These are phyloP conservation scores for Neofusicoccum parvum DNA, from an alignment of 2,329 filamentous ascomycete genomes.

Conservation along the genomic window DNA sequence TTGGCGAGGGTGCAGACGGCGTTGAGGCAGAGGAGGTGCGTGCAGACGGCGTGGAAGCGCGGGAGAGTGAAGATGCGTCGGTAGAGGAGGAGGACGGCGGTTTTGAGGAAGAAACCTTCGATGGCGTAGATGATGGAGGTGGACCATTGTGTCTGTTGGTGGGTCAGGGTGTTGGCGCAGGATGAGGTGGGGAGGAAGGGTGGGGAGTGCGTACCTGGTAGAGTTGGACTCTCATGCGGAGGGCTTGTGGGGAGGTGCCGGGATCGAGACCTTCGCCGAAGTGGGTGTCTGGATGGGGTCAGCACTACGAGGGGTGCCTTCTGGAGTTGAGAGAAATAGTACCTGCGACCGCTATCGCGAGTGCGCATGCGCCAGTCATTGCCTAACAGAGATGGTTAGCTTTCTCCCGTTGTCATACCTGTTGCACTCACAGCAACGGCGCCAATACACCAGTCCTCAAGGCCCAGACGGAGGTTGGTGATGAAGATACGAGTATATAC, in stretches of 20 bases:
- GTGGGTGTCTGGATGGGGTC: neutral
- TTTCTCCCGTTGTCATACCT: neutral
- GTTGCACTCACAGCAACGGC: neutral
- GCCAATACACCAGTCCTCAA: neutral
- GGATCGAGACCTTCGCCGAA: neutral
- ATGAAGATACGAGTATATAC: neutral
- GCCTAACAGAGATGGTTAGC: neutral
- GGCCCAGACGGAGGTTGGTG: neutral
- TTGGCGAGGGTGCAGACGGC: no score
- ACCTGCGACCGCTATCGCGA: neutral
- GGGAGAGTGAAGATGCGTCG: slow-evolving; percentile 3
- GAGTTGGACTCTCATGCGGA: neutral
- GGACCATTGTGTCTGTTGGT: neutral
- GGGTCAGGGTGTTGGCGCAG: neutral
- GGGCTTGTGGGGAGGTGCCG: neutral
- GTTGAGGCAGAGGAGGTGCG: no score
- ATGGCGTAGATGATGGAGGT: neutral
- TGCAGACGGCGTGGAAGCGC: neutral
- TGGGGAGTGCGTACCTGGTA: neutral
- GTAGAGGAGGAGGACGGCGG: neutral
- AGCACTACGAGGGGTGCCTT: neutral
- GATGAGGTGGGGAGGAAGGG: no score
- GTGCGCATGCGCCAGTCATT: neutral
- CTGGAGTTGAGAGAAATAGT: neutral
- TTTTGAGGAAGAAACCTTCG: neutral